Conservation (phyloP, 805 yeast species). For the Yamadazyma kitorensis region DNA sequence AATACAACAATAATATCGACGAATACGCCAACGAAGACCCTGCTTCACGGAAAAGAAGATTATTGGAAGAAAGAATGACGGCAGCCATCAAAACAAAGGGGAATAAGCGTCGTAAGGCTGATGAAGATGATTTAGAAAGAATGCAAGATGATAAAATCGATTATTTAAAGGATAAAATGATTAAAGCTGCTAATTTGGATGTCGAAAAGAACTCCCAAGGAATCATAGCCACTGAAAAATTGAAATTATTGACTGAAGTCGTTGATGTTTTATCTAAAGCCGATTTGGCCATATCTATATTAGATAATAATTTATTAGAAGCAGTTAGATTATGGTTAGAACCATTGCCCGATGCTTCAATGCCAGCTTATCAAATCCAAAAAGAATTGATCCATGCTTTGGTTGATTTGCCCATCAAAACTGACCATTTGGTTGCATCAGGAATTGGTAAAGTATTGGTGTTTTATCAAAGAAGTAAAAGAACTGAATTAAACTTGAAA, state of each 20-base stretch:
- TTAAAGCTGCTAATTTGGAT: slow-evolving; percentile 77
- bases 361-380: slow-evolving; percentile 97
- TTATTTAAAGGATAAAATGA: slow-evolving; percentile 82
- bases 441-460: slow-evolving; percentile 92
- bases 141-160: slow-evolving; percentile 91
- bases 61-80: slow-evolving; percentile 78
- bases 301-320: slow-evolving; percentile 90
- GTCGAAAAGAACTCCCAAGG: slow-evolving; percentile 59
- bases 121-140: slow-evolving; percentile 91
- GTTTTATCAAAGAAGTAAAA: slow-evolving; percentile 87
- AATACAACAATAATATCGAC: slow-evolving; percentile 14
- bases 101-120: slow-evolving; percentile 62
- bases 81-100: slow-evolving; percentile 66
- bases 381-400: slow-evolving; percentile 77
- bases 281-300: slow-evolving; percentile 83
- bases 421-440: slow-evolving; percentile 90
- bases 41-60: slow-evolving; percentile 55
- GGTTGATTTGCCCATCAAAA: slow-evolving; percentile 81
- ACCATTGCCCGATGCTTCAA: slow-evolving; percentile 95
- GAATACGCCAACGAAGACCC: slow-evolving; percentile 33
- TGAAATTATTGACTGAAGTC: slow-evolving; percentile 78
- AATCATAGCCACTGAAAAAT: slow-evolving; percentile 70
- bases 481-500: slow-evolving; percentile 84
- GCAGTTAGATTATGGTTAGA: slow-evolving; percentile 96
- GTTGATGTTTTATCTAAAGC: slow-evolving; percentile 73